Evolutionary conservation across 2,329 filamentous ascomycete species (phyloP), one percentile per base, ranked within the genome.

Genomic region (Sporothrix brunneoviolacea): DNA sequence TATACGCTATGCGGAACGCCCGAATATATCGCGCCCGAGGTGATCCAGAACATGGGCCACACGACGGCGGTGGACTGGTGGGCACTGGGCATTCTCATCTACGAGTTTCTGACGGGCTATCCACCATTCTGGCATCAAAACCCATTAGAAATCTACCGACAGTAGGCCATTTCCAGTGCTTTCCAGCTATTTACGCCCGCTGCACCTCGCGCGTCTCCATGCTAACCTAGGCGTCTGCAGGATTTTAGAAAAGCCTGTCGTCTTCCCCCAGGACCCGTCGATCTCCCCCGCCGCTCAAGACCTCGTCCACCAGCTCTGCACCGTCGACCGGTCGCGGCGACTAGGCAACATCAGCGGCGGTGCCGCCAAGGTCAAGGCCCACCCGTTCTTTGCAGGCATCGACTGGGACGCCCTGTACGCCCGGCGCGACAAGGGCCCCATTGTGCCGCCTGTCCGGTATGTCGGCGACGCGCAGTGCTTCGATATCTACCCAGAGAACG

Each of bases 51-150:
- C 64, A 89, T 88, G 63, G 87, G 85, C 12, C 82, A 85, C 62
- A 83, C 79, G 3, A 82, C 79, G 3, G 86, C 87, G 13, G 87
- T 91, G 32, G 87, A 91, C 70, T 91, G 87, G 87, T 91, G 88
- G 88, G 87, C 88, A 0, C 74, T 93, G 58, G 88, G 88, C 22
- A 90, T 91, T 58, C 68, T 93, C 51, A 83, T 91, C 53, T 91
- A 89, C 65, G 88, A 93, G 63, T 91, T 91, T 62, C 70, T 91
- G 43, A 89, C 88, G 9, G 88, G 88, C 24, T 90, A 91, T 62
- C 88, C 88, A 13, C 88, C 88, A 0, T 93, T 91, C 63, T 93
- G 87, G 86, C 84, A 91, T 62, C 83, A 88, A 57, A 91, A 90
- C 57, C 87, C 87, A 1, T 87, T 91, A 57, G 88, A 91, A 64